Evolutionary conservation across 106 monocot genomes (phyloP), one percentile per base, ranked within the genome.

Genomic region (Apostasia shenzhenica): DNA sequence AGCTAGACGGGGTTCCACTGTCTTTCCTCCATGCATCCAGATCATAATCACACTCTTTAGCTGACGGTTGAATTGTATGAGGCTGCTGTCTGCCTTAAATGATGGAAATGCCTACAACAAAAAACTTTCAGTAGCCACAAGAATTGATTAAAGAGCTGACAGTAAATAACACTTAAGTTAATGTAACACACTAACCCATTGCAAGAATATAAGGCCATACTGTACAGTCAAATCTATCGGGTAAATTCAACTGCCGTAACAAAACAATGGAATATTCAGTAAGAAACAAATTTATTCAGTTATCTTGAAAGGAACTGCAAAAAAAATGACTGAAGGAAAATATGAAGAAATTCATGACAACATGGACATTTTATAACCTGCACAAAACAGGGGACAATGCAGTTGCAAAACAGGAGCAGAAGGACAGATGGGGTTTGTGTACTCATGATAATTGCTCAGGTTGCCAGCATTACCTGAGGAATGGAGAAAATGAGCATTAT

Each of bases 401-500:
- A 72, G 94, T 73, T 38, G 94, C 94, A n/a, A n/a, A 7, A 94
- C 90, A 10, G 91, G 91, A 80, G 79, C 91, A 50, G 91, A 91
- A 8, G 91, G 91, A 63, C 91, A 55, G 91, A 91, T 72, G 91
- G 94, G 12, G 94, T 94, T 74, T 94, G 94, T 44, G 94, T 94
- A 55, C 94, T 94, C 94, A 94, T 94, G 52, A 94, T 94, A 68
- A 94, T 73, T 94, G 94, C 59, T 94, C 94, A 58, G 94, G 94
- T 63, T n/a, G n/a, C 91, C 94, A 65, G 91, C 70, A 85, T 94
- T 91, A 75, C 94, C 91, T 74, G 70, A 41, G 51, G 44, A 40
- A 59, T 59, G 37, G 8, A 38, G 2, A 67, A 54, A 40, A 64
- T 1, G 38, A 41, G 13, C 4, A 12, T 54, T 40, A 42, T 14